Evolutionary conservation across 257 asterid species (phyloP).

Genomic region (Thymus mandschuricus): DNA sequence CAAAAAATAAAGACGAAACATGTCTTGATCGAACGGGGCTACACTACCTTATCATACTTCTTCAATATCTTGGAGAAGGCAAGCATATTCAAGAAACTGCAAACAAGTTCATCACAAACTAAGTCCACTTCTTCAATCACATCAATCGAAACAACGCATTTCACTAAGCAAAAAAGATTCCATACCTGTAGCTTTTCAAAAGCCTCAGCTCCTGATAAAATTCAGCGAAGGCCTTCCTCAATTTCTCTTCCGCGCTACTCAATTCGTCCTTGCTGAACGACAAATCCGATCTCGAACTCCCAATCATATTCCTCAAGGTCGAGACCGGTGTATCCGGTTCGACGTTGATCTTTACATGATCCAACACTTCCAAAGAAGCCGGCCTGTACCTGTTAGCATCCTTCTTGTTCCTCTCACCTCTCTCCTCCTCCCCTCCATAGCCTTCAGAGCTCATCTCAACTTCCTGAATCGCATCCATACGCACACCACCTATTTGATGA

Average conservation of each 20-base stretch:
- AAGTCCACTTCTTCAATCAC: constrained; percentile 23
- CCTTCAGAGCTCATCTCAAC: constrained; percentile 58
- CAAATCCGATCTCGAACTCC: constrained; percentile 45
- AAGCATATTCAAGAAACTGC: constrained; percentile 79
- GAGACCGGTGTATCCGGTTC: constrained; percentile 73
- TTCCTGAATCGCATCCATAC: constrained; percentile 64
- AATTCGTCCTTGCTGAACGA: constrained; percentile 68
- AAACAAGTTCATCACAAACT: constrained; percentile 19
- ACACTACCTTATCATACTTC: constrained; percentile 87
- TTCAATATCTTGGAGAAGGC: constrained; percentile 89
- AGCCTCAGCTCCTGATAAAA: constrained; percentile 71
- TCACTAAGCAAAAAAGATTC: background rate
- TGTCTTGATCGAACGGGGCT: constrained; percentile 15
- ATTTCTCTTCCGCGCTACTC: constrained; percentile 58
- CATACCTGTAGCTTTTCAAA: constrained; percentile 67
- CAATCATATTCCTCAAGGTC: constrained; percentile 52
- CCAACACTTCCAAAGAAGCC: constrained; percentile 60
- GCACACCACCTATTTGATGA: constrained; percentile 28
- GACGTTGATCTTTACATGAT: constrained; percentile 65
- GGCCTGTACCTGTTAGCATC: constrained; percentile 33
- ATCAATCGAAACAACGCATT: background rate
- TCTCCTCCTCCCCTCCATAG: constrained; percentile 19
- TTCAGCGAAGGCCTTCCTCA: constrained; percentile 64
- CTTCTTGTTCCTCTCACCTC: constrained; percentile 17
- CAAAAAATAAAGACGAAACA: background rate